Evolutionary conservation across 2,329 filamentous ascomycete species (phyloP), one percentile per base, ranked within the genome.

Genomic region (Cladosporium austrohemisphaericum): DNA sequence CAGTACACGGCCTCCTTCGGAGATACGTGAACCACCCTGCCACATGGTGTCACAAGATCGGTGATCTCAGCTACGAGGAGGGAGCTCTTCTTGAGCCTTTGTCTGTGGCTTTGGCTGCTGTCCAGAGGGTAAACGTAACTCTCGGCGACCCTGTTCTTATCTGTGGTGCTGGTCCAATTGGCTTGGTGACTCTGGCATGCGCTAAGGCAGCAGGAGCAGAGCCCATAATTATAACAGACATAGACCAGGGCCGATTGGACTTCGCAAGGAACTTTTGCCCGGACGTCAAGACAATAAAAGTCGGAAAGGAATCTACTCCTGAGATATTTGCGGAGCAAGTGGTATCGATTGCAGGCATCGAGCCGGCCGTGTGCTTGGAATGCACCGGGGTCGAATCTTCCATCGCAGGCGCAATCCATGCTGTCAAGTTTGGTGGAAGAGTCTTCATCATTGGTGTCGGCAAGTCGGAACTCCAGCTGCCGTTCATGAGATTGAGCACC

Each of bases 21-120:
- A 82, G 91, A 68, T 96, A 96, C 69, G 87, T 95, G 72, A 95
- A 92, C 74, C 92, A 96, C 74, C 91, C 88, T 2, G 90, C 90
- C 14, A 77, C 85, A 41, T 96, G 90, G 90, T 96, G 91, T 73
- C 89, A 96, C 76, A 94, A 95, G 77, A 92, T 97, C 81, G n/a
- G n/a, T 19, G 33, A 19, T 11, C 8, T 41, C 11, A 41, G 37
- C 25, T 44, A 16, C 19, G 71, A 73, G 11, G 76, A 84, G 57
- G 81, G 76, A 5, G 81, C 83, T 10, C 73, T 86, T 2, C 75
- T 86, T 16, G 82, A 85, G 55, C 83, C 83, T 2, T 70, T 85
- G 5, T 79, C 76, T 14, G 82, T 85, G 5, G 79, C 80, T 3
- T 71, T 85, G 57, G 77, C 82, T 51, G 83, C 76, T n/a, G 74